A percentile compares a stretch with the other conserved stretches of the same genome.
Conservation (phyloP, 2,329 filamentous ascomycete genomes). For the Aaosphaeria arxii region DNA sequence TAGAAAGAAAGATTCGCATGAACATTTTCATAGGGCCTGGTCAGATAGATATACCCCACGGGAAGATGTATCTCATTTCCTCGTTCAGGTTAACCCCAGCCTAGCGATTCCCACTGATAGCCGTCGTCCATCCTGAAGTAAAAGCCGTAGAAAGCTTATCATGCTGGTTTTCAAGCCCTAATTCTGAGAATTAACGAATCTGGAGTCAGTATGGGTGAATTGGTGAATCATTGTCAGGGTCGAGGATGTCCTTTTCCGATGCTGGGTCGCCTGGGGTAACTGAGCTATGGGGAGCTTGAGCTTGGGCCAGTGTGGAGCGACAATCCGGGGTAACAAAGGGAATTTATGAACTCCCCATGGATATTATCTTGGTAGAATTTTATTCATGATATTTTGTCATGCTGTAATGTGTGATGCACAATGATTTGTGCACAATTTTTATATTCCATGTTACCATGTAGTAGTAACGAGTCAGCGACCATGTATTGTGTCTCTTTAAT, state of each 20-base stretch:
- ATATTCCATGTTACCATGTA: no score
- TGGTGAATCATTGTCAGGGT: background rate
- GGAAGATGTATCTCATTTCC: background rate
- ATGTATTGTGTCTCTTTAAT: no score
- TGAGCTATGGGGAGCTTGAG: background rate
- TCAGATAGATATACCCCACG: background rate
- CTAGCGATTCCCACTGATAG: background rate
- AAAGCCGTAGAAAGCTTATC: background rate
- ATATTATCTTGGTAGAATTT: no score
- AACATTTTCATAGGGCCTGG: background rate
- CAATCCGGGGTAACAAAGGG: background rate
- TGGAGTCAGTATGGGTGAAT: background rate
- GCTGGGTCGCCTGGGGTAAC: background rate
- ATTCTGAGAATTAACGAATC: background rate
- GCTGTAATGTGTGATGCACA: no score
- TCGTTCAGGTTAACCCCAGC: no score
- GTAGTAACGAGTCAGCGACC: no score
- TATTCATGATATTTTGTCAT: no score
- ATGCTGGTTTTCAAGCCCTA: background rate
- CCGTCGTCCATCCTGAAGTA: background rate
- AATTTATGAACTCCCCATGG: no score
- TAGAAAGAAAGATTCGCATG: background rate
- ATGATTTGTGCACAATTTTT: no score
- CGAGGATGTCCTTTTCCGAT: background rate
- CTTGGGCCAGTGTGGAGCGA: background rate